Evolutionary conservation across 1,284 basidiomycete species (phyloP), one percentile per base, ranked within the genome.

Genomic region (Naganishia sp.): DNA sequence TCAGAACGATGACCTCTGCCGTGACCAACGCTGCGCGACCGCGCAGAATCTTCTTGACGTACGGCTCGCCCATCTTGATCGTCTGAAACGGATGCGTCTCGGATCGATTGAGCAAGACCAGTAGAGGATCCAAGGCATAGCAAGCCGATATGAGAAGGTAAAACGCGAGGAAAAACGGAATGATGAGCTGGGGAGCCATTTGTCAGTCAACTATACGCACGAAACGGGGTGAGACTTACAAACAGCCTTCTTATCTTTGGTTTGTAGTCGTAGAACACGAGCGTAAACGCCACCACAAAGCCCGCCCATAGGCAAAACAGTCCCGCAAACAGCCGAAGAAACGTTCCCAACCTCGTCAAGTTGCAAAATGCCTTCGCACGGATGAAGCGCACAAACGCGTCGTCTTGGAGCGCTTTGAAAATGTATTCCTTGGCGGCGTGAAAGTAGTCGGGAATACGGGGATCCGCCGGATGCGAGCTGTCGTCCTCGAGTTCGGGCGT

Each of bases 351-450:
- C 11, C 94, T 93, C 0, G 94, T 97, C 65, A 99, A 82, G 79
- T 99, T 99, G 48, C 93, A 92, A 76, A 98, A 99, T 10, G 94
- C 94, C 80, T 99, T 99, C 5, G 92, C 88, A 65, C 95, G 86
- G 63, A 99, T 82, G 85, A 99, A 99, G 3, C 94, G 86, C 53
- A 93, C 92, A 83, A 95, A 98, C n/a, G 92, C 90, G 75, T 97
- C 94, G 79, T 94, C 90, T 77, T 97, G 94, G 88, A 97, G 95
- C 5, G 92, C 92, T 63, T 92, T 85, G 84, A 95, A 96, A 75
- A 94, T 93, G 76, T 96, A 97, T 75, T 96, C 92, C 82, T 99
- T 98, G 81, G 98, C 95, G 2, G 88, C 82, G 77, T 98, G 92
- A 82, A 97, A 99, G 83, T 98, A 90, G 78, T 98, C 95, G 13